These are phyloP conservation scores for Diplodia corticola DNA, from an alignment of 2,329 filamentous ascomycete genomes.

Conservation along the genomic window DNA sequence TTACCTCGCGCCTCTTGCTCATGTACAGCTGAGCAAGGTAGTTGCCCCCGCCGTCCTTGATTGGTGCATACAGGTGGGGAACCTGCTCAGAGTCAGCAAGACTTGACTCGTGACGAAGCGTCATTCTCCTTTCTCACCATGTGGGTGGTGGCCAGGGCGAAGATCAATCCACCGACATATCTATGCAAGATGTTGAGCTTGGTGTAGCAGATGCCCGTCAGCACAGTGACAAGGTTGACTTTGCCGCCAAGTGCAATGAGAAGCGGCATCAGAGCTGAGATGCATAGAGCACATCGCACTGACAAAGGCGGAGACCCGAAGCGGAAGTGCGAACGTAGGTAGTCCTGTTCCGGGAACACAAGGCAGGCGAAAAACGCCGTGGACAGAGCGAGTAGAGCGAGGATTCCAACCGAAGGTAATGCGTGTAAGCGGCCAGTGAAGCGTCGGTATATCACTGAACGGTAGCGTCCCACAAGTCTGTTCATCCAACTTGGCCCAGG, in stretches of 20 bases:
- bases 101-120: no score
- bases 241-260: slow-evolving; percentile 34
- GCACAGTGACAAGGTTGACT: slow-evolving; percentile 33
- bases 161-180: slow-evolving; percentile 28
- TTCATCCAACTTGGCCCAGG: not conserved
- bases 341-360: slow-evolving; percentile 27
- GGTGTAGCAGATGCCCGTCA: slow-evolving; percentile 35
- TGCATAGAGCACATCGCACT: slow-evolving; percentile 32
- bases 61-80: slow-evolving; percentile 29
- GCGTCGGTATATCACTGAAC: slow-evolving; percentile 27
- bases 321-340: slow-evolving; percentile 27
- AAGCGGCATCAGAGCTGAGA: slow-evolving; percentile 32
- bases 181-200: slow-evolving; percentile 35
- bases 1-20: slow-evolving; percentile 26
- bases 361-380: slow-evolving; percentile 27
- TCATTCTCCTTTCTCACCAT: slow-evolving; percentile 29
- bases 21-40: slow-evolving; percentile 27
- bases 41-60: slow-evolving; percentile 28
- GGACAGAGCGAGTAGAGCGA: slow-evolving; percentile 25
- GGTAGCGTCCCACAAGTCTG: slow-evolving; percentile 20
- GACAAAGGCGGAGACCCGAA: slow-evolving; percentile 31
- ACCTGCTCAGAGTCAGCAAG: slow-evolving; percentile 21
- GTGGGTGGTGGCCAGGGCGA: slow-evolving; percentile 30
- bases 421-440: slow-evolving; percentile 23
- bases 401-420: slow-evolving; percentile 27